phyloP scores from a whole-genome alignment of 306 rosid genomes.

The Dryas octopetala region DNA sequence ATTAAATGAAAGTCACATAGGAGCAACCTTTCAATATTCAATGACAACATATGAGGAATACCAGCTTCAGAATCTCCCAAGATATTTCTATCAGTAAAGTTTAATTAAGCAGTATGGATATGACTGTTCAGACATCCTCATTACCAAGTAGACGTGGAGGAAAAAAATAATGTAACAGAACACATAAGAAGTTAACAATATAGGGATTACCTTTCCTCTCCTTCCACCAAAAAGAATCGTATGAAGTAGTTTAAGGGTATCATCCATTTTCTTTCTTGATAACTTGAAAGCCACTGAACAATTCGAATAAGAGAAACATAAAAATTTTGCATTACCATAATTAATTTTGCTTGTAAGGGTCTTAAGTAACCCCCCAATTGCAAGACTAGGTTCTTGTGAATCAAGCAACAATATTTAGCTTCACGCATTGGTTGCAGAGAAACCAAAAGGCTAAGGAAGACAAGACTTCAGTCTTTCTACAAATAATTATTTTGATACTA shows the following conservation, averaged over 20 bases:
- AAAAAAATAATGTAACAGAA: constrained; percentile 11
- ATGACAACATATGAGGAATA: constrained; percentile 4
- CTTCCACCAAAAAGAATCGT: constrained; percentile 92
- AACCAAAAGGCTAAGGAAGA: neutral
- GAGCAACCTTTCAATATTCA: constrained; percentile 18
- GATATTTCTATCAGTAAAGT: neutral
- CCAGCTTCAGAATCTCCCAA: neutral
- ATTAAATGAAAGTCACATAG: constrained; percentile 10
- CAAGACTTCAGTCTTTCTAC: neutral
- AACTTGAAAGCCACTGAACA: constrained; percentile 75
- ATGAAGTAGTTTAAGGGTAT: constrained; percentile 79
- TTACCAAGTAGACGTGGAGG: constrained; percentile 15
- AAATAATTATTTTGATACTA: neutral
- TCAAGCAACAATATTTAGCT: neutral
- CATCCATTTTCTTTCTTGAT: constrained; percentile 85
- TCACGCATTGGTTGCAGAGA: neutral
- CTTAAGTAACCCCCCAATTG: neutral
- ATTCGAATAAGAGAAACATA: constrained; percentile 4
- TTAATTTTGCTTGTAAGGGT: neutral
- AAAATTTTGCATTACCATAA: neutral
- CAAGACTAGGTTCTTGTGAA: neutral
- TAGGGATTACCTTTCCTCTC: constrained; percentile 83
- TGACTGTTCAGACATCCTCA: neutral
- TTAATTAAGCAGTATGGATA: constrained; percentile 1
- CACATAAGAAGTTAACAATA: constrained; percentile 18